A percentile compares a stretch with the other conserved stretches of the same genome.
Evolutionary conservation across 495 filamentous ascomycete species (phyloP).

Genomic region (Hypomontagnella monticulosa): DNA sequence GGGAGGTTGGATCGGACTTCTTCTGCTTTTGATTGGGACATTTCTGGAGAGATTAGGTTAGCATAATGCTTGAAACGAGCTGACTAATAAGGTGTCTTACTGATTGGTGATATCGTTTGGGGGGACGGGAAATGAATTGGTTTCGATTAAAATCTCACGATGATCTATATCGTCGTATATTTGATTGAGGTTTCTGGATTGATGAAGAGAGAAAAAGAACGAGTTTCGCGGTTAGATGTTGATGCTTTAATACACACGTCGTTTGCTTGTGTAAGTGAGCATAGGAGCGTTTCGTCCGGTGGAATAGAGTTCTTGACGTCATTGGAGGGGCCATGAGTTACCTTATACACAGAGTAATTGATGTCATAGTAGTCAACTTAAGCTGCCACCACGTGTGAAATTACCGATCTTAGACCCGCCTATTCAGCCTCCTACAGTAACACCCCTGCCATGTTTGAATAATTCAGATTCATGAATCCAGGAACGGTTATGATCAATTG

Average conservation of each 20-base stretch:
- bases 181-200: not conserved
- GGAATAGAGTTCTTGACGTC: constrained; percentile 30
- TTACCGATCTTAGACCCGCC: constrained; percentile 17
- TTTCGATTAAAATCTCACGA: not conserved
- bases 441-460: not conserved
- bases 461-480: constrained; percentile 4
- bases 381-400: constrained; percentile 22
- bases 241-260: constrained; percentile 31
- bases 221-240: not conserved
- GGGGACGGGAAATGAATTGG: not conserved
- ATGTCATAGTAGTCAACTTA: constrained; percentile 28
- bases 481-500: constrained; percentile 21
- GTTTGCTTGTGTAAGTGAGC: constrained; percentile 25
- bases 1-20: constrained; percentile 75
- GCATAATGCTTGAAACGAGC: not conserved
- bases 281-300: constrained; percentile 31
- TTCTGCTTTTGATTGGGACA: constrained; percentile 65
- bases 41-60: constrained; percentile 23
- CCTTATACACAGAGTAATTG: constrained; percentile 5
- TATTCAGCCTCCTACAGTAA: constrained; percentile 5
- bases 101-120: constrained; percentile 5
- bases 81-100: constrained; percentile 14
- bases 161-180: not conserved
- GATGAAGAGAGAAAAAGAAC: not conserved
- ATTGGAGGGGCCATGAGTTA: constrained; percentile 4